Evolutionary conservation across 2,329 filamentous ascomycete species (phyloP), one percentile per base, ranked within the genome.

Genomic region (Penicillium sp.): DNA sequence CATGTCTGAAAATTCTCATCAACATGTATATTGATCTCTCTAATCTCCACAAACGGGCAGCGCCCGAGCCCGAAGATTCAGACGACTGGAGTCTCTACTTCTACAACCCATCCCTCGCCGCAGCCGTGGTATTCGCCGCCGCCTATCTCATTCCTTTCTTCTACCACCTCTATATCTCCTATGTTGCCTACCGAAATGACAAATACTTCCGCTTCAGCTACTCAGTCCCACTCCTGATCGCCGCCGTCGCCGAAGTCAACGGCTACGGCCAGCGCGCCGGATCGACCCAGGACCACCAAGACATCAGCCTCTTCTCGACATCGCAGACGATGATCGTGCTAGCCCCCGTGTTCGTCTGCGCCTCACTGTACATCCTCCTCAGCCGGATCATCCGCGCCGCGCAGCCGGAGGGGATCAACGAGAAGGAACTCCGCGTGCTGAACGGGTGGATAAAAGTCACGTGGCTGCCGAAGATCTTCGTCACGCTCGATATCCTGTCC

Each of bases 331-430:
- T 82, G 23, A 80, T 83, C n/a, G 79, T 84, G 13, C 73, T 85
- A 46, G 81, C 82, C 0, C 83, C 83, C 0, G 75, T 84, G 47
- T 77, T 84, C 56, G 70, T 84, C 53, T 81, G 81, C 17, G 83
- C 83, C 0, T 82, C 80, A 2, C 81, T 84, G 59, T 85, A 85
- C 69, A 76, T 85, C 56, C 77, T 85, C 50, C 79, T 85, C 56
- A 81, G 79, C n/a, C 77, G 80, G 13, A 70, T 85, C 6, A 65
- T 65, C 50, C 47, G 76, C 11, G 68, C 71, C 11, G 76, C 19
- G 2, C 30, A 38, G 6, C 19, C 52, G 3, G 1, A 51, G 54
- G 8, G 48, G 46, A 11, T 60, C 65, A 0, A 63, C 19, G 29
- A 69, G 0, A 68, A 69, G 2, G 78, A 79, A 26, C 21, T 71